Evolutionary conservation across 2,329 filamentous ascomycete genomes (phyloP).

Genomic region (Aureobasidium vineae): DNA sequence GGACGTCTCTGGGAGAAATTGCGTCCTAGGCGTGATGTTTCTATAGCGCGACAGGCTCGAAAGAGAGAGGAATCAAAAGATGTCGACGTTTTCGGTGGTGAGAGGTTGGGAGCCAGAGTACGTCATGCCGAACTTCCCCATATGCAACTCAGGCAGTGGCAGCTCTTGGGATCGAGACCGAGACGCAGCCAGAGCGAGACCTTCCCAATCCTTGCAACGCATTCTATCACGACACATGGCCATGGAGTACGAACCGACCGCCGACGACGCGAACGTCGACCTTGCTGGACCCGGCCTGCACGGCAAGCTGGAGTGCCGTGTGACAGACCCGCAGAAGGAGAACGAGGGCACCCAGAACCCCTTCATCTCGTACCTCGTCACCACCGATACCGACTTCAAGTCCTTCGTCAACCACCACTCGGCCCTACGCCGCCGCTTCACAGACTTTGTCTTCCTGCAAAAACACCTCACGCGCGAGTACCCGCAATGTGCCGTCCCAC

Average conservation of each 20-base stretch:
- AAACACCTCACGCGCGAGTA: conserved; percentile 86
- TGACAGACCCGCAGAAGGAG: conserved; percentile 85
- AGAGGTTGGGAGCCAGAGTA: not conserved
- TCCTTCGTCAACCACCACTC: conserved; percentile 83
- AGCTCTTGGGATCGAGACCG: not conserved
- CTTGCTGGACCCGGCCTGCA: conserved; percentile 62
- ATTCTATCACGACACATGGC: not conserved
- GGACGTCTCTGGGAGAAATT: not conserved
- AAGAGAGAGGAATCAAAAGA: not conserved
- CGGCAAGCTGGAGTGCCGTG: conserved; percentile 78
- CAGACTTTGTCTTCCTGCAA: conserved; percentile 95
- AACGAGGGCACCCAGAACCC: conserved; percentile 95
- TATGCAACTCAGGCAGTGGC: not conserved
- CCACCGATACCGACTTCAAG: conserved; percentile 88
- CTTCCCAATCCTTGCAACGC: not conserved
- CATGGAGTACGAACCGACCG: conserved; percentile 15
- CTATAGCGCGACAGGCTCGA: not conserved
- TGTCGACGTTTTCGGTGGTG: not conserved
- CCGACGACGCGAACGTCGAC: conserved; percentile 42
- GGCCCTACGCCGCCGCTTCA: conserved; percentile 84
- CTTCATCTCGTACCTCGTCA: conserved; percentile 93
- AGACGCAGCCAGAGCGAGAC: not conserved
- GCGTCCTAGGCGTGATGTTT: not conserved
- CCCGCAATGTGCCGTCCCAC: conserved; percentile 87
- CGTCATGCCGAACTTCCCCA: conserved; percentile 1